A percentile compares a stretch with the other conserved stretches of the same genome.
phyloP scores from a whole-genome alignment of 2,329 filamentous ascomycete genomes.

The Magnaporthiopsis incrustans region DNA sequence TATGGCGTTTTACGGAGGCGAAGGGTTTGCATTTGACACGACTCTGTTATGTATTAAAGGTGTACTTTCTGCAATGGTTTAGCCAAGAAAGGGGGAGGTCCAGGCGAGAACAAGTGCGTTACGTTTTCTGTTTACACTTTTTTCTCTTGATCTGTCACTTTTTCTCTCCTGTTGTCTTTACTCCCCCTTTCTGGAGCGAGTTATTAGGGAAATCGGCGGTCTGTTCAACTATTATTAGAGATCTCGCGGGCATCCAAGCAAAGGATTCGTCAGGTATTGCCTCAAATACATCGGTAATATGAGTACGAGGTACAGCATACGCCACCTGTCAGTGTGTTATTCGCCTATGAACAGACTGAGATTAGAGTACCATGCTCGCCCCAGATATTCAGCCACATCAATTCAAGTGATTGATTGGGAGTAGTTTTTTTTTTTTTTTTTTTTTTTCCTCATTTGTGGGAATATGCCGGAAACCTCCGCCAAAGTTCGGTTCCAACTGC shows the following conservation, averaged over 20 bases:
- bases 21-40: slow-evolving; percentile 3
- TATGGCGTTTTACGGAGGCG: background rate
- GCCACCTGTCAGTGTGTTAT: background rate
- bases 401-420: background rate
- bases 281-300: background rate
- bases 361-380: too few relatives aligned
- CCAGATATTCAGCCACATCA: background rate
- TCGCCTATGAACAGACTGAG: too few relatives aligned
- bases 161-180: slow-evolving; percentile 5
- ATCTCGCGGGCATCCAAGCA: background rate
- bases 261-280: background rate
- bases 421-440: too few relatives aligned
- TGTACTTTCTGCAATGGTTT: background rate
- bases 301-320: background rate
- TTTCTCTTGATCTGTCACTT: slow-evolving; percentile 6
- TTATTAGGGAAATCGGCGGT: background rate
- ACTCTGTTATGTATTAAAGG: background rate
- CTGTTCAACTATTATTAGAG: background rate
- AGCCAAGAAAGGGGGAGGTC: background rate
- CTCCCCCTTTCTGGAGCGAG: background rate
- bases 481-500: too few relatives aligned
- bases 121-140: background rate
- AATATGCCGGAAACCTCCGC: too few relatives aligned
- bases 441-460: too few relatives aligned
- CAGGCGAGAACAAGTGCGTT: background rate